Conservation (phyloP, 441 rosid species). For the Isatis lusitanica region DNA sequence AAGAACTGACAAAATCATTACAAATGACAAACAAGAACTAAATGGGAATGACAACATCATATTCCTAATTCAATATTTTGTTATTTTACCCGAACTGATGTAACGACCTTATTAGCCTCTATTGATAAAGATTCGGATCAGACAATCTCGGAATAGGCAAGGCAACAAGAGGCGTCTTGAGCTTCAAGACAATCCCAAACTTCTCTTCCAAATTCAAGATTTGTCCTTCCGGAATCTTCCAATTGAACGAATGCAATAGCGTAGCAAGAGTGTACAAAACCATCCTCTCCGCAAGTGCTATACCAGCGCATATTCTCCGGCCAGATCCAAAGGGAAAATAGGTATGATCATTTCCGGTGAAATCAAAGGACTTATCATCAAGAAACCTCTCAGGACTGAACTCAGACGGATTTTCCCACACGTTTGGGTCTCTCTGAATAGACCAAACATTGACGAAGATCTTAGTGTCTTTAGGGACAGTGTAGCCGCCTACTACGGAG, state of each 20-base stretch:
- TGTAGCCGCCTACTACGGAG: conserved; percentile 39
- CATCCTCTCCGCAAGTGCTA: conserved; percentile 60
- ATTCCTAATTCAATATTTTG: no score
- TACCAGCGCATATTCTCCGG: conserved; percentile 50
- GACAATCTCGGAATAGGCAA: conserved; percentile 56
- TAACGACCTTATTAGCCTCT: no score
- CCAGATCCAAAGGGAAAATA: conserved; percentile 61
- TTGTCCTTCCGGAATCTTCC: conserved; percentile 41
- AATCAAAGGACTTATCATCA: conserved; percentile 38
- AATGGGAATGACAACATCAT: no score
- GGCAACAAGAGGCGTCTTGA: conserved; percentile 51
- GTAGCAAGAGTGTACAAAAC: conserved; percentile 45
- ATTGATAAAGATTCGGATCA: conserved; percentile 5
- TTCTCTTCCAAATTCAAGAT: conserved; percentile 49
- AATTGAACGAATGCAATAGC: conserved; percentile 52
- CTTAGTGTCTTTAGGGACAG: conserved; percentile 43
- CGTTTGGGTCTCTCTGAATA: conserved; percentile 47
- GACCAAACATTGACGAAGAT: conserved; percentile 54
- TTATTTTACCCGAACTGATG: no score
- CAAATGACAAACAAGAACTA: no score
- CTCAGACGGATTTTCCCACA: conserved; percentile 48
- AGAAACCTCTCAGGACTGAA: conserved; percentile 49
- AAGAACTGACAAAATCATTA: no score
- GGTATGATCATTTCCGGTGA: conserved; percentile 41
- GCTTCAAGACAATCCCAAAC: conserved; percentile 70